A percentile compares a stretch with the other conserved stretches of the same genome.
Evolutionary conservation across 768 basidiomycete genomes (phyloP).

Genomic region (Tulasnella sp.): DNA sequence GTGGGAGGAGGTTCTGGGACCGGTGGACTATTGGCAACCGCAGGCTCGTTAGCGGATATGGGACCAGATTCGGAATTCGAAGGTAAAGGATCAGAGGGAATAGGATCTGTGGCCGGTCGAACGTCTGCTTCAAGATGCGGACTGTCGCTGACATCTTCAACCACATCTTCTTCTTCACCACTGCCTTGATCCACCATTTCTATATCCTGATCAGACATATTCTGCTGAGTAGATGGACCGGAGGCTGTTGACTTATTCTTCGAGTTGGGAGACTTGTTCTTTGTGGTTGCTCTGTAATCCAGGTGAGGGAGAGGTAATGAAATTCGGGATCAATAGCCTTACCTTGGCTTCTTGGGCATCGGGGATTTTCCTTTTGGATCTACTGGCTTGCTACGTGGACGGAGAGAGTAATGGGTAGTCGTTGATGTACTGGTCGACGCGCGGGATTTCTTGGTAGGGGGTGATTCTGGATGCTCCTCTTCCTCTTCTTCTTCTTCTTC

Average conservation of each 20-base stretch:
- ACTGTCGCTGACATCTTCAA: constrained; percentile 38
- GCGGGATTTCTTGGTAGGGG: constrained; percentile 10
- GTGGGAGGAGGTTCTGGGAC: background rate
- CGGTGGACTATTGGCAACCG: constrained; percentile 26
- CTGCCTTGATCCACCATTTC: constrained; percentile 25
- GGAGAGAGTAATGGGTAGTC: constrained; percentile 50
- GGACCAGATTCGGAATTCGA: no score
- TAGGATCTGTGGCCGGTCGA: constrained; percentile 29
- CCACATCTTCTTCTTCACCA: constrained; percentile 18
- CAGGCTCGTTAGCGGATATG: constrained; percentile 29
- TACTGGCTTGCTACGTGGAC: constrained; percentile 34
- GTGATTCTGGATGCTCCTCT: constrained; percentile 12
- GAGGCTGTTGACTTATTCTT: constrained; percentile 32
- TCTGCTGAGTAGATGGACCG: constrained; percentile 31
- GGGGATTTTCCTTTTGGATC: constrained; percentile 26
- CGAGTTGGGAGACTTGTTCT: constrained; percentile 33
- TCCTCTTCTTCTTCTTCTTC: constrained; percentile 59
- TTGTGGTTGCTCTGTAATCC: constrained; percentile 38
- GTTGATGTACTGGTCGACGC: constrained; percentile 24
- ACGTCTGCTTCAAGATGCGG: constrained; percentile 38
- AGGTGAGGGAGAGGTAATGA: constrained; percentile 8
- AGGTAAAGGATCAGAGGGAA: constrained; percentile 13
- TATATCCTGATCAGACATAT: constrained; percentile 22
- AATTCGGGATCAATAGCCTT: constrained; percentile 15
- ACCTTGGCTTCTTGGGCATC: constrained; percentile 72